phyloP scores from a whole-genome alignment of 352 stramenopile genomes.

The Phytopythium delawarense region DNA sequence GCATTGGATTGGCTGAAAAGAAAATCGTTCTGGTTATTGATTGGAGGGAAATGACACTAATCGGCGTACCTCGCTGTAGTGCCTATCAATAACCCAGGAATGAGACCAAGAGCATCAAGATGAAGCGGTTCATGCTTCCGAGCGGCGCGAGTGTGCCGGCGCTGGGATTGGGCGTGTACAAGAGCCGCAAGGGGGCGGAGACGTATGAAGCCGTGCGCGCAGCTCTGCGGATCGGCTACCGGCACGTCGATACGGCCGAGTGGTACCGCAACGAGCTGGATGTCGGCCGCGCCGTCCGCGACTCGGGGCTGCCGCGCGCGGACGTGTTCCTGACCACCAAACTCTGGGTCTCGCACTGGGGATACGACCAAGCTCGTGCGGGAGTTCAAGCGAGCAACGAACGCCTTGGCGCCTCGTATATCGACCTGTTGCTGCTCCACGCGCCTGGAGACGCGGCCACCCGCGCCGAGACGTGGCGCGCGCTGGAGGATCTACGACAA shows the following conservation, averaged over 20 bases:
- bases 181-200: constrained; percentile 15
- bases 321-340: constrained; percentile 79
- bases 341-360: constrained; percentile 42
- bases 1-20: neutral
- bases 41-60: neutral
- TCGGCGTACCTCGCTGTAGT: neutral
- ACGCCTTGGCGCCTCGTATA: constrained; percentile 42
- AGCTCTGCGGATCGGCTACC: constrained; percentile 47
- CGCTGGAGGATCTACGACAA: constrained; percentile 21
- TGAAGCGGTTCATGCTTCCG: constrained; percentile 10
- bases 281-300: constrained; percentile 46
- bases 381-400: constrained; percentile 25
- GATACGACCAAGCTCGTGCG: constrained; percentile 41
- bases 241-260: constrained; percentile 73
- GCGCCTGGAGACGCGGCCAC: constrained; percentile 37
- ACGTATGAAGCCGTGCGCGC: constrained; percentile 20
- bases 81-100: neutral
- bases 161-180: constrained; percentile 23
- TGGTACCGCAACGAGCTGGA: constrained; percentile 70
- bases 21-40: neutral
- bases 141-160: constrained; percentile 17
- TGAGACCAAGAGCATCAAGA: neutral
- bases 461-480: constrained; percentile 25
- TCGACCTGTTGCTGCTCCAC: constrained; percentile 61
- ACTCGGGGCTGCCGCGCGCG: constrained; percentile 43